phyloP scores from a whole-genome alignment of 1,139 yeast genomes.

The Petasospora rhodanensis region DNA sequence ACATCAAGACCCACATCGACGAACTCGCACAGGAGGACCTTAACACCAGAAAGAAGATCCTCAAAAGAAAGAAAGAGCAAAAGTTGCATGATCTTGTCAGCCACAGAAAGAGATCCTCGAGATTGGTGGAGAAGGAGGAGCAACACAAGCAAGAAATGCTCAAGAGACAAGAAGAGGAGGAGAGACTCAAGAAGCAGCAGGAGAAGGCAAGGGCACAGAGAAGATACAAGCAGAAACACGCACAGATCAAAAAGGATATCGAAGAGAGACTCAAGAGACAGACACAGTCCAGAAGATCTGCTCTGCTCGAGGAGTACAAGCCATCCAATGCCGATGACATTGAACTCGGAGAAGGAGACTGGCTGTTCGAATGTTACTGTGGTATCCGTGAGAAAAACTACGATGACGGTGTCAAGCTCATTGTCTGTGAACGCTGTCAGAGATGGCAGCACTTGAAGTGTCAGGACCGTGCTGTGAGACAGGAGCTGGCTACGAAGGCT shows the following conservation, averaged over 20 bases:
- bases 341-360: slow-evolving; percentile 25
- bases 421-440: slow-evolving; percentile 35
- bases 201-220: slow-evolving; percentile 20
- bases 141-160: slow-evolving; percentile 33
- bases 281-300: slow-evolving; percentile 18
- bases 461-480: slow-evolving; percentile 26
- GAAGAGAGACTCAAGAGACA: slow-evolving; percentile 21
- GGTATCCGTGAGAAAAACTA: slow-evolving; percentile 36
- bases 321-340: slow-evolving; percentile 13
- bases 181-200: slow-evolving; percentile 20
- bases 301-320: slow-evolving; percentile 9
- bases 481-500: slow-evolving; percentile 22
- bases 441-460: slow-evolving; percentile 41
- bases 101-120: slow-evolving; percentile 45
- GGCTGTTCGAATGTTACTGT: slow-evolving; percentile 39
- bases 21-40: slow-evolving; percentile 30
- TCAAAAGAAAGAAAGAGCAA: slow-evolving; percentile 42
- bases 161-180: slow-evolving; percentile 23
- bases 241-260: slow-evolving; percentile 18
- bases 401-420: slow-evolving; percentile 35
- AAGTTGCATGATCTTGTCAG: slow-evolving; percentile 45
- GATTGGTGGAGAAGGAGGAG: slow-evolving; percentile 47
- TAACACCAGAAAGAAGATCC: slow-evolving; percentile 39
- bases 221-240: slow-evolving; percentile 23
- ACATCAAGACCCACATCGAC: slow-evolving; percentile 21